Evolutionary conservation across 2,329 filamentous ascomycete species (phyloP).

Genomic region (Epichloe festucae): DNA sequence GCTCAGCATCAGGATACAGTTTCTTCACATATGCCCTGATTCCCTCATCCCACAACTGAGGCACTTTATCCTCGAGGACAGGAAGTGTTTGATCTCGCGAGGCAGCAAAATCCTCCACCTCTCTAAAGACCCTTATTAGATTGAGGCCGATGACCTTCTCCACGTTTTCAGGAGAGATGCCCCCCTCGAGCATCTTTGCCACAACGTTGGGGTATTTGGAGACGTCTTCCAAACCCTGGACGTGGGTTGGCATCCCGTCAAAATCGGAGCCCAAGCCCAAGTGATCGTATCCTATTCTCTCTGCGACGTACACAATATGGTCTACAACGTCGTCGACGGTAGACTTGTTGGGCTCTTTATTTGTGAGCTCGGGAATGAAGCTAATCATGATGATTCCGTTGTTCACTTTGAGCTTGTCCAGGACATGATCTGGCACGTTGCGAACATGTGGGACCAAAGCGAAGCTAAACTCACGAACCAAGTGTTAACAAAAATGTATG

Average conservation of each 20-base stretch:
- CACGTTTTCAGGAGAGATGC: constrained; percentile 1
- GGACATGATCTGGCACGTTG: constrained; percentile 71
- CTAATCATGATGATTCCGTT: constrained; percentile 76
- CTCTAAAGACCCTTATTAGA: background rate
- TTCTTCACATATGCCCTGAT: background rate
- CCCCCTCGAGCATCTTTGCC: constrained; percentile 4
- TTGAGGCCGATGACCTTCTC: background rate
- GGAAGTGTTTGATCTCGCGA: background rate
- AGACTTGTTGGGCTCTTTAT: constrained; percentile 42
- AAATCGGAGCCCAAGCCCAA: constrained; percentile 78
- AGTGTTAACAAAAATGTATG: background rate
- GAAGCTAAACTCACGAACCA: constrained; percentile 33
- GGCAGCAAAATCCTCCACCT: background rate
- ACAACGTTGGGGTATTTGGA: constrained; percentile 51
- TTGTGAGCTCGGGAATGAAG: constrained; percentile 62
- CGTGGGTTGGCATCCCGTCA: constrained; percentile 49
- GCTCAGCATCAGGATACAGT: background rate
- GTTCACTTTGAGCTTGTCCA: constrained; percentile 56
- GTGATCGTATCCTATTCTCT: constrained; percentile 66
- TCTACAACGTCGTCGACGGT: constrained; percentile 62
- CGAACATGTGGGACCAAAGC: constrained; percentile 63
- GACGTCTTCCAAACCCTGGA: constrained; percentile 63
- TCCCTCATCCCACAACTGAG: background rate
- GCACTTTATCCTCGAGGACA: background rate
- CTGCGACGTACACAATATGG: constrained; percentile 66